Evolutionary conservation across 139 green algal genomes (phyloP).

Genomic region (Coelastrella sp.): DNA sequence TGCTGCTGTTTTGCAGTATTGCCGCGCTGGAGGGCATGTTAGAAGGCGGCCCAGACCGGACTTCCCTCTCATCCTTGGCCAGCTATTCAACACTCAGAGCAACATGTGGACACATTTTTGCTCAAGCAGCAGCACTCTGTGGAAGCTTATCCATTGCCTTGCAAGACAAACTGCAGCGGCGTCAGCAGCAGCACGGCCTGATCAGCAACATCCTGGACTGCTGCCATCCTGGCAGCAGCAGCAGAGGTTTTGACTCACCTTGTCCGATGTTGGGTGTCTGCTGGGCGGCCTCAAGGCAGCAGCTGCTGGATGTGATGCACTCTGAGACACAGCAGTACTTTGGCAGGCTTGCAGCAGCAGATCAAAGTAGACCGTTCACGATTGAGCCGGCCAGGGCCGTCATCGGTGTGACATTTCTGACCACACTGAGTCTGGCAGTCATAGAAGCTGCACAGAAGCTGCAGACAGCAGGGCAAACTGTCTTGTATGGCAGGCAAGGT

Average conservation of each 20-base stretch:
- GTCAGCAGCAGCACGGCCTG: conserved; percentile 4
- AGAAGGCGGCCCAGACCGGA: not conserved
- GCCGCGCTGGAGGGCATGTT: conserved; percentile 43
- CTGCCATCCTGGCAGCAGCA: not conserved
- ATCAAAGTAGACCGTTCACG: not conserved
- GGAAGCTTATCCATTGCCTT: not conserved
- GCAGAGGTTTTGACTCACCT: not conserved
- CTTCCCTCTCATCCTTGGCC: not conserved
- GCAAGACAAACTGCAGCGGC: conserved; percentile 8
- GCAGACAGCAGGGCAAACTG: conserved; percentile 23
- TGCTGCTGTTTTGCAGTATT: conserved; percentile 19
- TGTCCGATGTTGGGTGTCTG: conserved; percentile 29
- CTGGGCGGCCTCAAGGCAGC: not conserved
- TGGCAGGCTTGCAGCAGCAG: not conserved
- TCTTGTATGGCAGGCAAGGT: not conserved
- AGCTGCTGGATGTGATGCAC: conserved; percentile 30
- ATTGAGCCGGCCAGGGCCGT: not conserved
- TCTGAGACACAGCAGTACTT: conserved; percentile 18
- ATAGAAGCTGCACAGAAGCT: conserved; percentile 39
- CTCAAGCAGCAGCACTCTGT: conserved; percentile 41
- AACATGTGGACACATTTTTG: conserved; percentile 33
- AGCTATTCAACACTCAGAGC: not conserved
- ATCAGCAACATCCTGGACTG: not conserved
- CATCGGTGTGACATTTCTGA: conserved; percentile 20
- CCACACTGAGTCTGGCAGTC: not conserved